Conservation (phyloP, 2,329 filamentous ascomycete species). For the Penicillium sclerotiorum region DNA sequence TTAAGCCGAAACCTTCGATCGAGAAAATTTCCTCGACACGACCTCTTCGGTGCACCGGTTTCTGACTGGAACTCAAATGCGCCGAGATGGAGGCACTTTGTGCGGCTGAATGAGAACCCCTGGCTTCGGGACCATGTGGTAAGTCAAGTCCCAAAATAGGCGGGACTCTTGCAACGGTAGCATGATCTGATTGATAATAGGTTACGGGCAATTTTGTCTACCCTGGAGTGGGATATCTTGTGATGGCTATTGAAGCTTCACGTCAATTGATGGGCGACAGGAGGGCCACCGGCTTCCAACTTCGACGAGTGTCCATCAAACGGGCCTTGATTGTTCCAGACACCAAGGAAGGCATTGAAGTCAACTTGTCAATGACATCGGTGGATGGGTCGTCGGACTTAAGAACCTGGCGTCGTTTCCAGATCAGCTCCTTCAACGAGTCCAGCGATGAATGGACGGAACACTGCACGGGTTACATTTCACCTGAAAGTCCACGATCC, state of each 20-base stretch:
- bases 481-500: constrained; percentile 18
- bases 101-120: constrained; percentile 33
- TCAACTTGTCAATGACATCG: constrained; percentile 27
- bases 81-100: constrained; percentile 33
- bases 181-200: constrained; percentile 11
- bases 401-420: constrained; percentile 32
- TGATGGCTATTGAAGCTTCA: constrained; percentile 34
- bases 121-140: constrained; percentile 36
- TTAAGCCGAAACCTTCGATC: constrained; percentile 29
- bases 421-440: constrained; percentile 33
- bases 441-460: constrained; percentile 36
- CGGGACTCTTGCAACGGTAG: too few species aligned
- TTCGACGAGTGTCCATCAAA: constrained; percentile 31
- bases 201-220: constrained; percentile 27
- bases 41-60: constrained; percentile 34
- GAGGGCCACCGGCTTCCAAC: constrained; percentile 16
- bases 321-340: constrained; percentile 34
- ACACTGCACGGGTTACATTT: constrained; percentile 37
- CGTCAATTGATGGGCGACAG: constrained; percentile 24
- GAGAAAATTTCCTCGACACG: constrained; percentile 31
- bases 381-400: constrained; percentile 25
- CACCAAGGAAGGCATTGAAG: constrained; percentile 34
- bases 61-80: constrained; percentile 30
- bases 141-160: neutral
- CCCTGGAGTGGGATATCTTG: constrained; percentile 32